Evolutionary conservation across 208 protist species (phyloP), one percentile per base, ranked within the genome.

Genomic region (Acanthamoeba royreba): DNA sequence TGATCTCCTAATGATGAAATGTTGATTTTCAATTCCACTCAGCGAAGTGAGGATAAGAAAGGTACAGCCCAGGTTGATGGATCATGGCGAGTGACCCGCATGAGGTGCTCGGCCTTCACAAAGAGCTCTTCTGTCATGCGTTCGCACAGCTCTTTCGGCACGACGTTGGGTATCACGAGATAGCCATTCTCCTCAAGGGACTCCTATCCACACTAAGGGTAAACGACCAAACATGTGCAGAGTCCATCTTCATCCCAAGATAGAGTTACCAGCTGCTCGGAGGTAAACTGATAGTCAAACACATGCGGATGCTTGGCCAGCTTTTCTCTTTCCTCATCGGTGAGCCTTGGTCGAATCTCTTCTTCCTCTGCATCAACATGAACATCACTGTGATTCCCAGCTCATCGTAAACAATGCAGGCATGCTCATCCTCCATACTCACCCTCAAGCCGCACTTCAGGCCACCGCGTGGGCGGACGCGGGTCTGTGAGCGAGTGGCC

Each of bases 101-200:
- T 72, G 40, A 91, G 43, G 0, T 19, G 31, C 25, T 91, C 85
- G 1, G 38, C 53, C 25, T 33, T 40, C 4, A 43, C 49, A 66
- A 61, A 91, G 52, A 91, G 52, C n/a, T 91, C 53, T n/a, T 42
- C 49, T 22, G 46, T 91, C 53, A 91, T 61, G 33, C 85, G 85
- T 1, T 91, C 35, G 55, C 85, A 91, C 2, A 47, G 47, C 55
- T 61, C 85, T 33, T 74, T 72, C 9, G 31, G 19, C 35, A 91
- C 55, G 7, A 38, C 53, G 9, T 49, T 49, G 0, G 31, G 31
- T 3, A 91, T 45, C 8, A 91, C 85, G 17, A 91, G 33, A 40
- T 91, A 91, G 47, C 85, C 85, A 40, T 91, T 69, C 53, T 91
- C 85, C 11, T 91, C 85, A 45, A 91, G 55, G 31, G 42, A 58